Evolutionary conservation across 225 moss, liverwort and hornwort species (phyloP).

Genomic region (Ulota crispa): DNA sequence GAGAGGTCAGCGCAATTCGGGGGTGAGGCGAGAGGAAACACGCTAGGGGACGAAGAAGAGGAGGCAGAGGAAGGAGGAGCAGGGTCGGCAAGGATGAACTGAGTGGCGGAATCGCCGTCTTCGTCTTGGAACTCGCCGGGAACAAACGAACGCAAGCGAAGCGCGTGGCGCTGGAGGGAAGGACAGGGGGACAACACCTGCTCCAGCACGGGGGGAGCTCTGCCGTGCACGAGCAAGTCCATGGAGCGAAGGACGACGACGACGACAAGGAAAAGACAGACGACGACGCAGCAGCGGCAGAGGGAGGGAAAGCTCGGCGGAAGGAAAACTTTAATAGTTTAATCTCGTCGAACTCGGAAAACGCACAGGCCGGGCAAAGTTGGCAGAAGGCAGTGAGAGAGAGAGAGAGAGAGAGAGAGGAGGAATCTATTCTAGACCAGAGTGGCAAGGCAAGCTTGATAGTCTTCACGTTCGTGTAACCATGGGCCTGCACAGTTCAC

Average conservation of each 20-base stretch:
- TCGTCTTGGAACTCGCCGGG: slow-evolving; percentile 52
- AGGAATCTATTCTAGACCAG: no score
- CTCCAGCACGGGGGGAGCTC: slow-evolving; percentile 49
- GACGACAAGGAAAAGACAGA: neutral
- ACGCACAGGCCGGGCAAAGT: no score
- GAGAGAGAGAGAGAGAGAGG: no score
- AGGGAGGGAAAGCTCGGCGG: neutral
- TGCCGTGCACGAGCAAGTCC: slow-evolving; percentile 36
- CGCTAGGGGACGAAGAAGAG: neutral
- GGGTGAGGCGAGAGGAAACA: neutral
- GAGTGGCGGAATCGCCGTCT: slow-evolving; percentile 61
- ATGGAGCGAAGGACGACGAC: neutral
- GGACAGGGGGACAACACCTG: slow-evolving; percentile 35
- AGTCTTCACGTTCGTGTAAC: no score
- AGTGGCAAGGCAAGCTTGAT: no score
- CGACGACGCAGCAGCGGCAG: neutral
- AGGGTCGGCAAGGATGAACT: slow-evolving; percentile 55
- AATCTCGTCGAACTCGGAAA: no score
- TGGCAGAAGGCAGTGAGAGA: no score
- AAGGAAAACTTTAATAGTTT: no score
- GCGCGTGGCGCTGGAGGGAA: slow-evolving; percentile 20
- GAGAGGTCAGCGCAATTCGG: slow-evolving; percentile 14
- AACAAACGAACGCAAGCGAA: slow-evolving; percentile 39
- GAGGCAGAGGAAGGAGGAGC: slow-evolving; percentile 19
- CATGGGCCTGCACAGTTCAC: no score